Conservation (phyloP, 768 basidiomycete species). For the Xerocomellus amylosporus region DNA sequence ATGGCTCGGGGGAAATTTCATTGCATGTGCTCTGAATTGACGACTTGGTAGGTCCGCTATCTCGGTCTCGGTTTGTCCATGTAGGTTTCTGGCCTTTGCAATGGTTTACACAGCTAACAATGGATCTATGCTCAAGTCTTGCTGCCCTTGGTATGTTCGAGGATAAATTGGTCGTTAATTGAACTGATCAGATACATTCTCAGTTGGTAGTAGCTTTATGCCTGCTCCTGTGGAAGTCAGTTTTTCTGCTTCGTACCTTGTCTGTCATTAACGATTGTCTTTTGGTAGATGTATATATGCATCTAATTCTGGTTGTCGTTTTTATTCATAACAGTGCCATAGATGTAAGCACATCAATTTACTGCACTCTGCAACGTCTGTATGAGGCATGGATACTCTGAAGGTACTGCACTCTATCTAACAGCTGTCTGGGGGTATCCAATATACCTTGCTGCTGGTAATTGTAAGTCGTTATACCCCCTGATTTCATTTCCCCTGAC, state of each 20-base stretch:
- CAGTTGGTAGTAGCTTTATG: conserved; percentile 3
- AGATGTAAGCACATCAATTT: too few relatives aligned
- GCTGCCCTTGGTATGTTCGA: not conserved
- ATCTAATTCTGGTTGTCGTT: too few relatives aligned
- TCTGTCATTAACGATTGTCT: not conserved
- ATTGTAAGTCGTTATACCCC: too few relatives aligned
- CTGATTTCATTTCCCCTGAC: too few relatives aligned
- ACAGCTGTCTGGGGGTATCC: too few relatives aligned
- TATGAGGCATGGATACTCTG: too few relatives aligned
- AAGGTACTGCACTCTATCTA: too few relatives aligned
- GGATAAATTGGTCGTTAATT: not conserved
- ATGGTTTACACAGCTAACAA: not conserved
- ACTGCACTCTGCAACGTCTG: too few relatives aligned
- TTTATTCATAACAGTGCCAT: too few relatives aligned
- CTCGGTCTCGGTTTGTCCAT: not conserved
- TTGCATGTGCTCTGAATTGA: not conserved
- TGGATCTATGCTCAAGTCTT: not conserved
- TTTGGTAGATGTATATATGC: conserved; percentile 3
- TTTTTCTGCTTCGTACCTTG: not conserved
- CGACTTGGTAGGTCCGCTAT: not conserved
- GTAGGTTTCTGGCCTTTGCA: not conserved
- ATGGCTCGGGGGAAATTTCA: not conserved
- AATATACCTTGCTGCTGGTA: too few relatives aligned
- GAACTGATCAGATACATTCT: not conserved
- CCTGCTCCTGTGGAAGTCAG: conserved; percentile 2